Base-by-base conservation (phyloP, 495 filamentous ascomycete species). In the Penicillium steckii region DNA sequence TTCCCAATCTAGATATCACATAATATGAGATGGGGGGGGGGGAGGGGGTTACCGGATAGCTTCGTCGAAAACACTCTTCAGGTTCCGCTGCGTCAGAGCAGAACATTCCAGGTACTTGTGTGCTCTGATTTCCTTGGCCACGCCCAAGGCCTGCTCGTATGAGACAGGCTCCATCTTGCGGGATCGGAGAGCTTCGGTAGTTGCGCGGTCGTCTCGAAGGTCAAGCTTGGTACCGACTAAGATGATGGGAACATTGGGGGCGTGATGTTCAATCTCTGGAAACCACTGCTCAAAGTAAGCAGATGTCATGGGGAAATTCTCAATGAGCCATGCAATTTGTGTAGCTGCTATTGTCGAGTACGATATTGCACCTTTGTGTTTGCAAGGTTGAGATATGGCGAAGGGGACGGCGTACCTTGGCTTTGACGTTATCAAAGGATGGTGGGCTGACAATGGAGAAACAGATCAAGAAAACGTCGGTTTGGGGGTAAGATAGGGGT, bases 61-160 rank as follows among this genome's bases (percentile, higher is more conserved):
- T 66, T 96, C 90, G 60, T 98, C 94, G 65, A 98, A 98, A 42
- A 98, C 95, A 48, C 89, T 93, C 83, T 98, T 98, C 59, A 98
- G 70, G 64, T 95, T 95, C 50, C 90, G 80, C 74, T 97, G 94
- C 25, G 94, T 98, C 52, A 97, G 78, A 27, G 94, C 94, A n/a
- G 94, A 98, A 75, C 94, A 98, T 69, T 98, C 94, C 25, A 97
- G 77, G 68, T 98, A 98, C 71, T 97, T 96, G 66, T 87, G 83
- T 33, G 95, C 94, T 56, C 82, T 81, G 65, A 98, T 97, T 58
- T 97, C 91, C 73, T 94, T 95, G 23, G 89, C 89, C 38, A 90
- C 85, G 45, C 84, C 76, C 48, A 94, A 75, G 23, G 89, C 94
- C 69, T 92, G 86, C 57, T 93, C 90, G 71, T 95, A 97, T 26